Evolutionary conservation across 768 basidiomycete species (phyloP).

Genomic region (Lanmaoa rubissima): DNA sequence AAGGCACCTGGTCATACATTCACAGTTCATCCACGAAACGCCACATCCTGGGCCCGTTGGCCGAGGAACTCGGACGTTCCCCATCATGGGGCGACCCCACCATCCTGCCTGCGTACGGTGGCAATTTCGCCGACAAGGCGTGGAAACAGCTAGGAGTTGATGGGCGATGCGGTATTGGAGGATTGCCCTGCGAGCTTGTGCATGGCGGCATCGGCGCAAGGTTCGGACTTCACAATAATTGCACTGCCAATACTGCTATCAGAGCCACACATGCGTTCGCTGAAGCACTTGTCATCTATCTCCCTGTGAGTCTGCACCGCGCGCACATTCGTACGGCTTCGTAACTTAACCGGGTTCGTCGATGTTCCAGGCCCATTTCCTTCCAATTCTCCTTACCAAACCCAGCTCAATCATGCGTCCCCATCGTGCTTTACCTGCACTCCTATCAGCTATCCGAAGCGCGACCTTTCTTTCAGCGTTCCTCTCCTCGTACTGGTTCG

Average conservation of each 20-base stretch:
- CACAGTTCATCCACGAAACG: conserved; percentile 39
- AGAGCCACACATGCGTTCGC: conserved; percentile 57
- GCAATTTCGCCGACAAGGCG: conserved; percentile 42
- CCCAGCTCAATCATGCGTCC: conserved; percentile 51
- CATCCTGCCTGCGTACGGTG: conserved; percentile 62
- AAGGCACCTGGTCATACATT: conserved; percentile 60
- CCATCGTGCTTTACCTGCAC: conserved; percentile 38
- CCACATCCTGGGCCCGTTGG: conserved; percentile 44
- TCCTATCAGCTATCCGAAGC: conserved; percentile 58
- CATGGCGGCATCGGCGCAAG: conserved; percentile 54
- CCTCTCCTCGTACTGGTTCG: conserved; percentile 65
- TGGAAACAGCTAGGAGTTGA: conserved; percentile 60
- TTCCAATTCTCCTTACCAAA: conserved; percentile 61
- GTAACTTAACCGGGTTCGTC: not conserved
- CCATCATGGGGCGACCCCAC: conserved; percentile 61
- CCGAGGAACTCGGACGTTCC: conserved; percentile 57
- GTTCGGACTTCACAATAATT: conserved; percentile 52
- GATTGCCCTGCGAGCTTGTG: conserved; percentile 73
- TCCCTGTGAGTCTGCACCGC: conserved; percentile 55
- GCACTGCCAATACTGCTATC: conserved; percentile 54
- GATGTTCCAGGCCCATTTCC: conserved; percentile 59
- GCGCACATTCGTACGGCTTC: not conserved
- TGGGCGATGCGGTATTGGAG: conserved; percentile 56
- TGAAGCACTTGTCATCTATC: conserved; percentile 63
- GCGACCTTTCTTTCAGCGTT: conserved; percentile 73